These are phyloP conservation scores for Gracilaria gracilis DNA, from an alignment of 23 red algal genomes.

Conservation along the genomic window DNA sequence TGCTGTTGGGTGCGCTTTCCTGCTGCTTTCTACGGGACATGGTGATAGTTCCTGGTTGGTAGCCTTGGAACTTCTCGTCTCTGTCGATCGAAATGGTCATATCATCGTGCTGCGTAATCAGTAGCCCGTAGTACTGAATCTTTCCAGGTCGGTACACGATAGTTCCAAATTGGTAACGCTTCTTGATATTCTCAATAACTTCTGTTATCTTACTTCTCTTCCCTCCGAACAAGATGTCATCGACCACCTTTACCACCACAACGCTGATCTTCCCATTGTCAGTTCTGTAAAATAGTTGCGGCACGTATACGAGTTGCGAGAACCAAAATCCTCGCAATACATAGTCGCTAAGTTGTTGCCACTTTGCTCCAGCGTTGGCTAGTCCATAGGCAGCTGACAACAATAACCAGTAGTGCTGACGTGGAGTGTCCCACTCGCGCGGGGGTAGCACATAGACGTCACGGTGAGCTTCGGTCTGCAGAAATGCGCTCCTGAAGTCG, in stretches of 20 bases:
- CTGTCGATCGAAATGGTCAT: background rate
- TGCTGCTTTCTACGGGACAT: background rate
- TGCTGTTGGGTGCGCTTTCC: background rate
- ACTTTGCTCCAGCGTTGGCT: slow-evolving; percentile 55
- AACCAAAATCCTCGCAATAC: slow-evolving; percentile 12
- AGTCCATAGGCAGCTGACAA: slow-evolving; percentile 42
- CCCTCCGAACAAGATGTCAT: slow-evolving; percentile 51
- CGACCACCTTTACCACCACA: slow-evolving; percentile 49
- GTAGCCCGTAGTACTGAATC: slow-evolving; percentile 22
- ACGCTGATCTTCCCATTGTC: background rate
- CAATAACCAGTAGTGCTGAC: slow-evolving; percentile 38
- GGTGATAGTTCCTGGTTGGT: background rate
- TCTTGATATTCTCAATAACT: slow-evolving; percentile 7
- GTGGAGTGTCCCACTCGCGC: background rate
- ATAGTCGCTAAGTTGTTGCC: slow-evolving; percentile 34
- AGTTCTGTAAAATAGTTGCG: slow-evolving; percentile 30
- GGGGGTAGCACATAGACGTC: slow-evolving; percentile 52
- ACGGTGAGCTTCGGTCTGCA: slow-evolving; percentile 41
- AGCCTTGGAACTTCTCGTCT: slow-evolving; percentile 27
- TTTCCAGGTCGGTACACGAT: slow-evolving; percentile 40
- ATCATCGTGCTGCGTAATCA: background rate
- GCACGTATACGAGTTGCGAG: slow-evolving; percentile 14
- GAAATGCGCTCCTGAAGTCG: slow-evolving; percentile 47
- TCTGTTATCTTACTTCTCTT: too few species aligned
- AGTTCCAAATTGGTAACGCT: slow-evolving; percentile 10